Evolutionary conservation across 2,329 filamentous ascomycete species (phyloP), one percentile per base, ranked within the genome.

Genomic region (Diaporthe caulivora): DNA sequence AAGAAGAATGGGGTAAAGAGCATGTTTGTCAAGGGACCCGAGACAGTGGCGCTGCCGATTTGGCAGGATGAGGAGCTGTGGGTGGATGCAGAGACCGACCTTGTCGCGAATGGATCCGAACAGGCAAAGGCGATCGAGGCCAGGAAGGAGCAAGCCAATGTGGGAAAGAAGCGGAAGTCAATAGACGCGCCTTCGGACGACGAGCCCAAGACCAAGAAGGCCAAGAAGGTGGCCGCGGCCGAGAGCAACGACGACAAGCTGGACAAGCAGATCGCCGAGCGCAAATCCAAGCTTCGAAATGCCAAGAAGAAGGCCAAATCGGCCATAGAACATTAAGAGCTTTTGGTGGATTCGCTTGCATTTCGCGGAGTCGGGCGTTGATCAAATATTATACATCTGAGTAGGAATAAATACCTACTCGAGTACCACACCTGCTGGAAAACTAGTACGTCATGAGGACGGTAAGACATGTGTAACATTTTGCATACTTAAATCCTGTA

Each of bases 61-160:
- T 99, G 95, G 94, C 86, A 98, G 80, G 94, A 96, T 6, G 93
- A 95, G 78, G 95, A 98, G 87, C 87, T 99, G 76, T 99, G 97
- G 95, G 84, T 92, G 21, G 94, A 97, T 77, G 90, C 92, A 74
- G 88, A 91, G 75, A 92, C 94, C 75, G 90, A 93, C 80, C 91
- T 98, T 9, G 86, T 97, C 47, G 85, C 88, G 76, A 86, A 88
- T 49, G 84, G 82, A 47, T 84, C 87, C 73, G 87, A 87, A 77
- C 80, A 85, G 78, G 81, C 83, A 31, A 87, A 86, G 82, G 84
- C 85, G 13, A 79, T 86, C 42, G 79, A 81, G 53, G 81, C 80
- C 26, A 81, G 83, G 77, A 74, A 75, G 44, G 81, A 87, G 75
- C 89, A 88, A 84, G 83, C 89, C 77, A 91, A 91, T 80, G 83